Conservation (phyloP, 192 early-diverging fungal genomes). For the Allomyces macrogynus region DNA sequence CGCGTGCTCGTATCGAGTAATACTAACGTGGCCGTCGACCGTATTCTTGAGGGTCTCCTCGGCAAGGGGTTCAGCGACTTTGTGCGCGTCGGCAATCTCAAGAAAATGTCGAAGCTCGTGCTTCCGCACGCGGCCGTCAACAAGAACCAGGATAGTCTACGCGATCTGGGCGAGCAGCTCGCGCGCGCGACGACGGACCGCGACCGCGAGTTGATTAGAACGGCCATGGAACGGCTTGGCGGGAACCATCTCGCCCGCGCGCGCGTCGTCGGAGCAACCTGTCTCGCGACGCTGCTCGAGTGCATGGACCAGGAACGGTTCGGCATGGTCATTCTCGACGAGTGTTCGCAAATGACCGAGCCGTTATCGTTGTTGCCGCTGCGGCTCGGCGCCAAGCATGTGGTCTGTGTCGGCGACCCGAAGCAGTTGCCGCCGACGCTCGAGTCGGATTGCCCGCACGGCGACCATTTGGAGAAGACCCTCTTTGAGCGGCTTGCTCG, state of each 20-base stretch:
- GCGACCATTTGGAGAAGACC: slow-evolving; percentile 1
- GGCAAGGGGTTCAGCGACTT: slow-evolving; percentile 1
- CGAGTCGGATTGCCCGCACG: neutral
- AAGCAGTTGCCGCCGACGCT: slow-evolving; percentile 5
- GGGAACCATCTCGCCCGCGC: neutral
- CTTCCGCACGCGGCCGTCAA: slow-evolving; percentile 1
- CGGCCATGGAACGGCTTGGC: too few relatives aligned
- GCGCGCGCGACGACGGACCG: neutral
- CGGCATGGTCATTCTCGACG: slow-evolving; percentile 7
- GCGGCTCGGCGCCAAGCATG: slow-evolving; percentile 2
- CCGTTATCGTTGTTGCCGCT: slow-evolving; percentile 5
- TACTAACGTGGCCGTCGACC: slow-evolving; percentile 3
- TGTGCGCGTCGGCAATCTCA: slow-evolving; percentile 3
- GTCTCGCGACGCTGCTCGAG: slow-evolving; percentile 3
- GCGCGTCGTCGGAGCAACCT: slow-evolving; percentile 4
- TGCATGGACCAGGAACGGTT: slow-evolving; percentile 1
- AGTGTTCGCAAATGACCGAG: slow-evolving; percentile 8
- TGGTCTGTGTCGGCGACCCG: slow-evolving; percentile 5
- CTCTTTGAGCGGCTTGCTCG: slow-evolving; percentile 5
- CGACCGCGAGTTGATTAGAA: neutral
- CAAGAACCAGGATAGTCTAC: neutral
- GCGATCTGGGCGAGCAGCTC: neutral
- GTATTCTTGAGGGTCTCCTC: neutral
- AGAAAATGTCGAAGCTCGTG: slow-evolving; percentile 3
- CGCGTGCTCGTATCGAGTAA: neutral